phyloP scores from a whole-genome alignment of 2,329 filamentous ascomycete genomes.

The Trichophyton rubrum region DNA sequence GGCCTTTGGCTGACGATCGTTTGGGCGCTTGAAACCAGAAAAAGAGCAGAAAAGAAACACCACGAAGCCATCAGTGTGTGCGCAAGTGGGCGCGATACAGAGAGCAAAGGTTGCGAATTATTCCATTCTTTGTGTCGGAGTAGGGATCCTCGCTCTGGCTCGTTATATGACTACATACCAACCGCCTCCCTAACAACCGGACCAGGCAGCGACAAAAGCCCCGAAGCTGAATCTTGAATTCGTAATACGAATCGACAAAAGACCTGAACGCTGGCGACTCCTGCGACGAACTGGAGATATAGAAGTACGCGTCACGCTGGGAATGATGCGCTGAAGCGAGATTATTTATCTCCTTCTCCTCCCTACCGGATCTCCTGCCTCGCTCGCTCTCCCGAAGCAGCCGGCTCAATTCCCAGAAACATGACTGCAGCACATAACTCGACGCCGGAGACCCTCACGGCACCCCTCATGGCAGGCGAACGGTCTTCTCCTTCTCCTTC shows the following conservation, averaged over 20 bases:
- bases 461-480: background rate
- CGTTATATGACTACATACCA: background rate
- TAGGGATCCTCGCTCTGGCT: background rate
- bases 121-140: background rate
- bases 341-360: background rate
- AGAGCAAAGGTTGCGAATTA: background rate
- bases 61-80: background rate
- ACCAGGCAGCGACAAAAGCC: background rate
- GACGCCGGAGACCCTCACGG: slow-evolving; percentile 41
- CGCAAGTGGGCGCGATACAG: background rate
- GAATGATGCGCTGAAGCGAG: slow-evolving; percentile 4
- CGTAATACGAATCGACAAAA: background rate
- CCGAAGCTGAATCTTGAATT: background rate
- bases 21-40: background rate
- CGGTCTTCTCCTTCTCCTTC: slow-evolving; percentile 26
- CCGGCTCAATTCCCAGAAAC: slow-evolving; percentile 6
- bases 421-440: slow-evolving; percentile 41
- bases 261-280: background rate
- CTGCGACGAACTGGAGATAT: background rate
- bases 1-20: background rate
- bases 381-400: slow-evolving; percentile 1
- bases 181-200: background rate
- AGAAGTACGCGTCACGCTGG: background rate
- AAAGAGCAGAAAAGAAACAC: background rate
- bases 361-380: background rate